Conservation (phyloP, 106 monocot species). For the Dioscorea dumetorum region DNA sequence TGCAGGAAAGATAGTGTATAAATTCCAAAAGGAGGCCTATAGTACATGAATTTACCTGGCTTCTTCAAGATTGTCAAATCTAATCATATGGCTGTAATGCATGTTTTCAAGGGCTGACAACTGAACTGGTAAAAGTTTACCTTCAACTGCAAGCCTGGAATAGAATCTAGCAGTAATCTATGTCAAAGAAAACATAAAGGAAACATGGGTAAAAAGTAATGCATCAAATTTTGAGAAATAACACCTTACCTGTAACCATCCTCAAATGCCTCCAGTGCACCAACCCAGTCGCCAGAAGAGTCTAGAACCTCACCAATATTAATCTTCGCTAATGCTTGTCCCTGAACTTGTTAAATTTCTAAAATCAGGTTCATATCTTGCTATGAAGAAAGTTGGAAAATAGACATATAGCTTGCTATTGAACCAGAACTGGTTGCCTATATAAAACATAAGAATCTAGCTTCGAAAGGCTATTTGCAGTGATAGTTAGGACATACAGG, state of each 20-base stretch:
- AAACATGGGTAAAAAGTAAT: constrained; percentile 2
- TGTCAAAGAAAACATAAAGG: not conserved
- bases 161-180: not conserved
- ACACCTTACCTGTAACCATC: constrained; percentile 77
- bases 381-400: no score
- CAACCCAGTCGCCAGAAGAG: constrained; percentile 85
- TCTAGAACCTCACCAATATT: constrained; percentile 86
- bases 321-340: constrained; percentile 93
- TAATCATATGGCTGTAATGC: constrained; percentile 99
- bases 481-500: no score
- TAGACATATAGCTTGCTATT: no score
- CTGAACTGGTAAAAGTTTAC: constrained; percentile 47
- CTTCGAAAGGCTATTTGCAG: no score
- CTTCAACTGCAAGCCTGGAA: constrained; percentile 78
- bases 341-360: constrained; percentile 36
- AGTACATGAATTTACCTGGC: constrained; percentile 43
- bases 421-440: no score
- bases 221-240: constrained; percentile 5
- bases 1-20: constrained; percentile 3
- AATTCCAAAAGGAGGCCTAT: not conserved
- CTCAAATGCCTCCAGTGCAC: constrained; percentile 81
- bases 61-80: constrained; percentile 90
- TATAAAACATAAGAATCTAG: no score
- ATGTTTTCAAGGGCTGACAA: constrained; percentile 85
- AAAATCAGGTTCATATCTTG: no score